A percentile compares a stretch with the other conserved stretches of the same genome.
Evolutionary conservation across 2,329 filamentous ascomycete species (phyloP).

Genomic region (Talaromyces piceae): DNA sequence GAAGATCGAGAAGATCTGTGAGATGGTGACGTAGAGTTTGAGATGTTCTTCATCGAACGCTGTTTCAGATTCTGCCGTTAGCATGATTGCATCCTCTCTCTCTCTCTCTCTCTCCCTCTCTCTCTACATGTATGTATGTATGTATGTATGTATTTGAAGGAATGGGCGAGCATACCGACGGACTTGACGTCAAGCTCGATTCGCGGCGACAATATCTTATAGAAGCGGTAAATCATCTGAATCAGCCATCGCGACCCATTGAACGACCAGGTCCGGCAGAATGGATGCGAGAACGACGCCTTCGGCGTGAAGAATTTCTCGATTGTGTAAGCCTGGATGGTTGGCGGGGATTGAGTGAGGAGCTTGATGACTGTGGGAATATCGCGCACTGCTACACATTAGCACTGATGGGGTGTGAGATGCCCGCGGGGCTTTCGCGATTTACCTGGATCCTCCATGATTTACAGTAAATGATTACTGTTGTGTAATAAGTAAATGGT

Average conservation of each 20-base stretch:
- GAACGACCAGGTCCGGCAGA: conserved; percentile 59
- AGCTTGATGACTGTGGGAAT: conserved; percentile 59
- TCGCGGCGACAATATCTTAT: conserved; percentile 70
- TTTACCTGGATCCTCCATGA: conserved; percentile 8
- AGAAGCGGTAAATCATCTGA: conserved; percentile 68
- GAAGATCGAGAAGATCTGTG: conserved; percentile 71
- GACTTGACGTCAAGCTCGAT: conserved; percentile 62
- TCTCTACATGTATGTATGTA: too few relatives aligned
- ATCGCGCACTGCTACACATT: conserved; percentile 42
- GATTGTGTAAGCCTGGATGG: conserved; percentile 58
- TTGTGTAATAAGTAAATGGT: background rate
- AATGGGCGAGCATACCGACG: conserved; percentile 49
- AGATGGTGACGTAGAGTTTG: conserved; percentile 65
- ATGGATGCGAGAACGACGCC: conserved; percentile 69
- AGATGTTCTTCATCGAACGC: conserved; percentile 61
- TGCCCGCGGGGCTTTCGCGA: background rate
- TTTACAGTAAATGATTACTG: background rate
- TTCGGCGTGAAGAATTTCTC: conserved; percentile 65
- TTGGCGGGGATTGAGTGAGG: conserved; percentile 60
- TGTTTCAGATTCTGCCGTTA: conserved; percentile 25
- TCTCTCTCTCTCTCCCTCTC: too few relatives aligned
- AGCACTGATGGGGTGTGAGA: background rate
- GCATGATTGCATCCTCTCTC: too few relatives aligned
- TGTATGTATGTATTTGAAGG: too few relatives aligned
- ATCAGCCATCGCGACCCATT: conserved; percentile 60